These are phyloP conservation scores for Globisporangium alternatum DNA, from an alignment of 352 stramenopile genomes.

Conservation along the genomic window DNA sequence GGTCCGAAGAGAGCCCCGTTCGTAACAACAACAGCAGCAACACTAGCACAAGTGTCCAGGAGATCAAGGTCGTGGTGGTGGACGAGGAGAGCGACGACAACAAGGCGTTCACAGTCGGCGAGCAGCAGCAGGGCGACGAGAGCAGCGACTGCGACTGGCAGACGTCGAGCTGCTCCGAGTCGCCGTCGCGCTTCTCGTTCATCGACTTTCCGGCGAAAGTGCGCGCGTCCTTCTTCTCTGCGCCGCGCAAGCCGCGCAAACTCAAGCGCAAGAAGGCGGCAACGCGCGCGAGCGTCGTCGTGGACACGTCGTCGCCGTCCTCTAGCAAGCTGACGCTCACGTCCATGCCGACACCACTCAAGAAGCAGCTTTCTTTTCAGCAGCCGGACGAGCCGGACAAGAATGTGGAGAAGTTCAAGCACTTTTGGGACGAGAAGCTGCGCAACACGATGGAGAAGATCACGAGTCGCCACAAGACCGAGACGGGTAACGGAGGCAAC, in stretches of 20 bases:
- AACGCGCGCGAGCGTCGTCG: conserved; percentile 6
- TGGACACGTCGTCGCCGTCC: conserved; percentile 13
- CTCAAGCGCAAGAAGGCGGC: conserved; percentile 32
- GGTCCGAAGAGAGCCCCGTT: background rate
- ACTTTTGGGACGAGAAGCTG: conserved; percentile 80
- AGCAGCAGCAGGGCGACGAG: conserved; percentile 24
- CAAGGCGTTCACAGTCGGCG: conserved; percentile 11
- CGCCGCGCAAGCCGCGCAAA: conserved; percentile 18
- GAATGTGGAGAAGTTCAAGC: conserved; percentile 66
- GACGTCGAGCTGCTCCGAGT: conserved; percentile 43
- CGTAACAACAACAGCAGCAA: background rate
- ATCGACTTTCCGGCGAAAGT: conserved; percentile 38
- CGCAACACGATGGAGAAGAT: conserved; percentile 57
- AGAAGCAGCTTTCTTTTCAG: background rate
- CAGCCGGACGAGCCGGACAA: conserved; percentile 22
- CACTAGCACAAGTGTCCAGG: background rate
- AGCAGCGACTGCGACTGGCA: conserved; percentile 34
- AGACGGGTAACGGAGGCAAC: background rate
- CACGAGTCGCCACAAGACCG: conserved; percentile 24
- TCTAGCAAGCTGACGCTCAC: conserved; percentile 20
- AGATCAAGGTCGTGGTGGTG: background rate
- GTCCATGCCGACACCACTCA: conserved; percentile 28
- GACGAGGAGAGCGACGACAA: conserved; percentile 10
- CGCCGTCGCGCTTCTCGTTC: conserved; percentile 39
- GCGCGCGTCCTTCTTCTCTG: conserved; percentile 39